These are phyloP conservation scores for Saccharum spontaneum DNA, from an alignment of 176 grass and related monocot species.

Conservation along the genomic window DNA sequence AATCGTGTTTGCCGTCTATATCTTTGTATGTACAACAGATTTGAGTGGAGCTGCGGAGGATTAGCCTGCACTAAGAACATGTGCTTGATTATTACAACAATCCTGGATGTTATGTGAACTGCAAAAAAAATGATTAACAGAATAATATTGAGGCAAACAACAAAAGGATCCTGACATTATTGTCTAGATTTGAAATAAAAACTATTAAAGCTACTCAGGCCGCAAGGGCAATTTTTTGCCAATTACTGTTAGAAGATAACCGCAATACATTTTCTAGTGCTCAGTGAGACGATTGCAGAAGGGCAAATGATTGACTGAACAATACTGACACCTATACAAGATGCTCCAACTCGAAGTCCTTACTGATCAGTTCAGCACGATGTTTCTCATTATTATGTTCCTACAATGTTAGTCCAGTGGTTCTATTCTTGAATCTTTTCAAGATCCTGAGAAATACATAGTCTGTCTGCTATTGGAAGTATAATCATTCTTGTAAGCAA, in stretches of 20 bases:
- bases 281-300: not conserved
- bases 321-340: constrained; percentile 2
- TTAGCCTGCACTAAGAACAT: constrained; percentile 73
- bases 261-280: not conserved
- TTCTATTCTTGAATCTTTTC: not conserved
- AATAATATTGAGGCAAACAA: not conserved
- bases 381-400: not conserved
- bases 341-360: not conserved
- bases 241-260: constrained; percentile 1
- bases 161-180: constrained; percentile 12
- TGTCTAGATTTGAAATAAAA: constrained; percentile 2
- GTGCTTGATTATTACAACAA: constrained; percentile 11
- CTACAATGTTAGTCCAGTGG: not conserved
- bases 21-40: constrained; percentile 90
- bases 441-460: not conserved
- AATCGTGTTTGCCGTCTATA: constrained; percentile 80
- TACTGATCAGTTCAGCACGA: not conserved
- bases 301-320: not conserved
- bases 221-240: not conserved
- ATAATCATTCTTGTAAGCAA: constrained; percentile 6
- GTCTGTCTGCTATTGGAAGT: not conserved
- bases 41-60: constrained; percentile 93
- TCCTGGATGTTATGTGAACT: not conserved
- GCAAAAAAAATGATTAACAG: not conserved
- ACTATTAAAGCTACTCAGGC: not conserved